Conservation (phyloP, 495 filamentous ascomycete genomes). For the Tuber umbilicatum region DNA sequence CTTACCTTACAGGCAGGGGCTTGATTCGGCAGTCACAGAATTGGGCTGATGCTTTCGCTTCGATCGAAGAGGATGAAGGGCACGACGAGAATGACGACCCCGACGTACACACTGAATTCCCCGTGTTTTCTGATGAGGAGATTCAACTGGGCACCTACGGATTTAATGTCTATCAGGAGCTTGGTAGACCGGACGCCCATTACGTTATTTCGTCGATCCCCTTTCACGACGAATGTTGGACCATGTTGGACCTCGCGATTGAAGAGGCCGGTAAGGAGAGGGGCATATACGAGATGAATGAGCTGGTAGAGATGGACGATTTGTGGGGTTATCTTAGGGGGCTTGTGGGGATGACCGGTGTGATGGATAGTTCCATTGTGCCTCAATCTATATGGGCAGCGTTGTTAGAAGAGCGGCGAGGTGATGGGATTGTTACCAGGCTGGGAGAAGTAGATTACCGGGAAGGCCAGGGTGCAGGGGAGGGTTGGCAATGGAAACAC, state of each 20-base stretch:
- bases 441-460: constrained; percentile 42
- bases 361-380: constrained; percentile 22
- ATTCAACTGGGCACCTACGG: constrained; percentile 29
- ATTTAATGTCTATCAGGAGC: constrained; percentile 43
- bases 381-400: constrained; percentile 22
- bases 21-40: constrained; percentile 39
- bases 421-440: constrained; percentile 36
- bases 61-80: constrained; percentile 38
- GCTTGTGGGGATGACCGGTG: constrained; percentile 34
- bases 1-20: constrained; percentile 41
- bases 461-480: constrained; percentile 41
- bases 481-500: constrained; percentile 43
- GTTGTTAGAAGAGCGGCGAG: constrained; percentile 20
- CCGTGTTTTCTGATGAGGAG: constrained; percentile 36
- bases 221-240: constrained; percentile 44
- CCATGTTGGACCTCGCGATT: constrained; percentile 40
- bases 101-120: constrained; percentile 23
- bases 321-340: constrained; percentile 42
- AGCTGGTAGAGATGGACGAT: constrained; percentile 24
- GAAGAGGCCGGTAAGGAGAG: constrained; percentile 39
- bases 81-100: constrained; percentile 5
- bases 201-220: constrained; percentile 41
- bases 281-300: constrained; percentile 29
- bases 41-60: constrained; percentile 43
- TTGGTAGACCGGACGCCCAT: constrained; percentile 32